phyloP scores from a whole-genome alignment of 2,329 filamentous ascomycete genomes.

The Exophiala sideris region DNA sequence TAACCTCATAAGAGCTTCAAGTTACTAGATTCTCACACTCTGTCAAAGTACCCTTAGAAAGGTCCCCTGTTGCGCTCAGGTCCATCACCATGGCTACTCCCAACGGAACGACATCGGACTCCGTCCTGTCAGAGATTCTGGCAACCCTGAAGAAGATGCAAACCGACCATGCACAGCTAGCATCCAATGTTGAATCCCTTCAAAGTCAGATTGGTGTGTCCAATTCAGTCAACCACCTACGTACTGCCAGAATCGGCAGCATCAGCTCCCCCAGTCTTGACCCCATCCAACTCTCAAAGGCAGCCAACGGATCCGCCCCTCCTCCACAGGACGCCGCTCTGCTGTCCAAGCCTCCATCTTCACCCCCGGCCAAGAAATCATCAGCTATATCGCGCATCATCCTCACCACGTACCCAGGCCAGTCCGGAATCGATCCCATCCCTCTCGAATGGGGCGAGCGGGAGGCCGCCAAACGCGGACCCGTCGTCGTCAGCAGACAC shows the following conservation, averaged over 20 bases:
- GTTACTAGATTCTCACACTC: too few species aligned
- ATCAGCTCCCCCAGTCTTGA: constrained; percentile 26
- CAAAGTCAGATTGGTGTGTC: constrained; percentile 61
- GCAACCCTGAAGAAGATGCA: constrained; percentile 54
- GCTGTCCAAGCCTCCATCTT: constrained; percentile 13
- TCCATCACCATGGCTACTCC: constrained; percentile 13
- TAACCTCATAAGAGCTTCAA: too few species aligned
- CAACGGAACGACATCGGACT: not conserved
- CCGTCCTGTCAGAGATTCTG: constrained; percentile 48
- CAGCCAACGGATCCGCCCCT: constrained; percentile 16
- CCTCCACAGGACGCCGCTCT: constrained; percentile 14
- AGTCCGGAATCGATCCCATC: constrained; percentile 90
- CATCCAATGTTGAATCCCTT: constrained; percentile 58
- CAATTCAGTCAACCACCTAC: constrained; percentile 53
- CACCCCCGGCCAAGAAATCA: constrained; percentile 20
- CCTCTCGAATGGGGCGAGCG: constrained; percentile 81
- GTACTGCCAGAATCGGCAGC: constrained; percentile 6
- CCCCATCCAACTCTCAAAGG: constrained; percentile 22
- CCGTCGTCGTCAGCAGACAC: constrained; percentile 79
- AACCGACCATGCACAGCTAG: constrained; percentile 54
- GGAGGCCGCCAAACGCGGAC: constrained; percentile 72
- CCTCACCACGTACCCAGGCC: constrained; percentile 83
- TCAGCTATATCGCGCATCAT: constrained; percentile 58
- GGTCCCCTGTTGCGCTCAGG: too few species aligned
- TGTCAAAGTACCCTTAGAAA: too few species aligned